Evolutionary conservation across 2,329 filamentous ascomycete genomes (phyloP).

Genomic region (Alternaria sp.): DNA sequence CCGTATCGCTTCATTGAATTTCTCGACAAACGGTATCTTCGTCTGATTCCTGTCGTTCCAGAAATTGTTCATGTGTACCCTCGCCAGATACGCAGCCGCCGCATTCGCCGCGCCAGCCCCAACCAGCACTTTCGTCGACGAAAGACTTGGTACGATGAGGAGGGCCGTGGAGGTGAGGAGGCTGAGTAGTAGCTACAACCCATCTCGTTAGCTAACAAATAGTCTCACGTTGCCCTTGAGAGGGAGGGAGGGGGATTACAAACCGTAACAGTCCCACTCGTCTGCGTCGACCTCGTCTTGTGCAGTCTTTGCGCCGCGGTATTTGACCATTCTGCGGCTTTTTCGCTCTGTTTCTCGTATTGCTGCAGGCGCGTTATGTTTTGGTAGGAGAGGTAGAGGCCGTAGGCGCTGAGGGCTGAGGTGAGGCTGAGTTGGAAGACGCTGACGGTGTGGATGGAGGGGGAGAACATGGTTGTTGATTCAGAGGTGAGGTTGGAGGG

Average conservation of each 20-base stretch:
- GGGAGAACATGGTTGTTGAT: not conserved
- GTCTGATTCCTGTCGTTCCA: slow-evolving; percentile 43
- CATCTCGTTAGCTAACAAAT: not conserved
- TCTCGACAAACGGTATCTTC: slow-evolving; percentile 43
- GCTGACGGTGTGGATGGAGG: not conserved
- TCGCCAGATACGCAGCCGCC: slow-evolving; percentile 17
- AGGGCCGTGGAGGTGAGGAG: slow-evolving; percentile 27
- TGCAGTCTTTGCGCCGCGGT: slow-evolving; percentile 40
- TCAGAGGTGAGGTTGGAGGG: not conserved
- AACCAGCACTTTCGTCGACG: slow-evolving; percentile 10
- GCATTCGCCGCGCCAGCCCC: slow-evolving; percentile 19
- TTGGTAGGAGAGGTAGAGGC: slow-evolving; percentile 40
- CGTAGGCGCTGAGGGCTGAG: slow-evolving; percentile 35
- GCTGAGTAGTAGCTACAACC: not conserved
- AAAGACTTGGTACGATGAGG: slow-evolving; percentile 18
- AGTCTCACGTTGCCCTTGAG: not conserved
- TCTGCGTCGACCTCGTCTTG: slow-evolving; percentile 47
- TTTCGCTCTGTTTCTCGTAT: slow-evolving; percentile 45
- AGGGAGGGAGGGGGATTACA: not conserved
- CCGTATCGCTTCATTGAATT: slow-evolving; percentile 47
- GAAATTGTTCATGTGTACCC: slow-evolving; percentile 39
- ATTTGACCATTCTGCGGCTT: slow-evolving; percentile 46
- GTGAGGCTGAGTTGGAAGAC: slow-evolving; percentile 24
- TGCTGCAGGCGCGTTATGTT: slow-evolving; percentile 45
- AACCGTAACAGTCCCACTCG: slow-evolving; percentile 42